phyloP scores from a whole-genome alignment of 1,284 basidiomycete species.

The Coniophora puteana region DNA sequence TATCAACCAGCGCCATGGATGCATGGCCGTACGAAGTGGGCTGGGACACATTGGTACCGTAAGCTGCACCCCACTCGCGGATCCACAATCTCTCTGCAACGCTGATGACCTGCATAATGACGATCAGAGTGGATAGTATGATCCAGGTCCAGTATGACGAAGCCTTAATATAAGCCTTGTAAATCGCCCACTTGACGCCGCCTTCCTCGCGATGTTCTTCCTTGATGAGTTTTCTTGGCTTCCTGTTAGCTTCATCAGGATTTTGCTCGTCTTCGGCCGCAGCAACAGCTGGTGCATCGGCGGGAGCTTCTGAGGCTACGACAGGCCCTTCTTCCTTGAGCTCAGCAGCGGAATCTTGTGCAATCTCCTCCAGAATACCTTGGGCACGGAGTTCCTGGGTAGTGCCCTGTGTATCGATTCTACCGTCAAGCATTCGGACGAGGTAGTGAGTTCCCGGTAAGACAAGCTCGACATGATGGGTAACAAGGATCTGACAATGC shows the following conservation, averaged over 20 bases:
- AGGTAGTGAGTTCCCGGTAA: conserved; percentile 67
- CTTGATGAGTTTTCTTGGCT: conserved; percentile 61
- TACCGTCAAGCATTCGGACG: conserved; percentile 71
- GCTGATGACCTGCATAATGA: conserved; percentile 47
- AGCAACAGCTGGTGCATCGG: conserved; percentile 20
- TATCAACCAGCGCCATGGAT: conserved; percentile 27
- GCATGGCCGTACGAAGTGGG: conserved; percentile 17
- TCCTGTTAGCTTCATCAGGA: conserved; percentile 35
- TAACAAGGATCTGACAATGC: conserved; percentile 53
- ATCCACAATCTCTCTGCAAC: conserved; percentile 73
- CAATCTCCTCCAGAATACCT: conserved; percentile 58
- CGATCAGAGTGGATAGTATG: conserved; percentile 45
- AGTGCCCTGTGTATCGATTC: conserved; percentile 66
- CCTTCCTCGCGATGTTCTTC: conserved; percentile 73
- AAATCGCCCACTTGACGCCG: conserved; percentile 76
- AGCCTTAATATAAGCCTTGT: conserved; percentile 73
- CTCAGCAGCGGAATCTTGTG: conserved; percentile 42
- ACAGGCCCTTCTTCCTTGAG: conserved; percentile 29
- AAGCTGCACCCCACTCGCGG: conserved; percentile 70
- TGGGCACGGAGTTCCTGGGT: conserved; percentile 53
- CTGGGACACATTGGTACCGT: conserved; percentile 23
- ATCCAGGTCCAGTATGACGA: conserved; percentile 70
- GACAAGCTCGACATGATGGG: conserved; percentile 74
- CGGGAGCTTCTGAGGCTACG: conserved; percentile 21
- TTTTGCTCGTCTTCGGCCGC: conserved; percentile 17